Base-by-base conservation (phyloP, 148 eudicot species). In the Amaranthus cruentus region DNA sequence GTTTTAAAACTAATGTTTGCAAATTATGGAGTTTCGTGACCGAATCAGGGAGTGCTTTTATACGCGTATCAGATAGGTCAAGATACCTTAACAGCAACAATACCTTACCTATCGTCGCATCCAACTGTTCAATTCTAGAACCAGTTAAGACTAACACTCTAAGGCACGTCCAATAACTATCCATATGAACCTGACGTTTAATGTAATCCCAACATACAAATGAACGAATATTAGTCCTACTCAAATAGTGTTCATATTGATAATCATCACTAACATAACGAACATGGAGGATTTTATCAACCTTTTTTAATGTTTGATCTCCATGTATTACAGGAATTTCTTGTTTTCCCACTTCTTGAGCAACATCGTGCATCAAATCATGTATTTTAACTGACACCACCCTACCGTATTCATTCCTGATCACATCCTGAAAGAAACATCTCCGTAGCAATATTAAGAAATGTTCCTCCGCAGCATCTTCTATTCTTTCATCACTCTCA, bases 341-440 rank as follows among this genome's bases (percentile, higher is more conserved):
- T 14, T 64, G 47, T 3, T 3, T 21, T 12, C 1, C 69, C 0
- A 66, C 38, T 47, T 47, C 68, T 46, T 42, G 4, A 14, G 54
- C 54, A 66, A n/a, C 28, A 47, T 66, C 69, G 9, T 47, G 69
- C 49, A 76, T 51, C 11, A 66, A 44, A 48, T 76, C 77, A 58
- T 76, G 80, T 43, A 80, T 76, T 56, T 73, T 71, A 55, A 63
- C 72, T 6, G 52, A 9, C 44, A 47, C 47, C 21, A 65, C 59
- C 28, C 48, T 42, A 66, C 51, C 11, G 7, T 47, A 47, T 3
- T 66, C 21, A 48, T 66, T 7, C 10, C 2, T 47, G n/a, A 47
- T 8, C 7, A 66, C 12, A 66, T 7, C 38, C 48, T 66, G 69
- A 4, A 66, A 7, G 9, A 66, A 47, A 48, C 54, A 66, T 66